phyloP scores from a whole-genome alignment of 179 eudicot genomes.

The Corrigiola litoralis region DNA sequence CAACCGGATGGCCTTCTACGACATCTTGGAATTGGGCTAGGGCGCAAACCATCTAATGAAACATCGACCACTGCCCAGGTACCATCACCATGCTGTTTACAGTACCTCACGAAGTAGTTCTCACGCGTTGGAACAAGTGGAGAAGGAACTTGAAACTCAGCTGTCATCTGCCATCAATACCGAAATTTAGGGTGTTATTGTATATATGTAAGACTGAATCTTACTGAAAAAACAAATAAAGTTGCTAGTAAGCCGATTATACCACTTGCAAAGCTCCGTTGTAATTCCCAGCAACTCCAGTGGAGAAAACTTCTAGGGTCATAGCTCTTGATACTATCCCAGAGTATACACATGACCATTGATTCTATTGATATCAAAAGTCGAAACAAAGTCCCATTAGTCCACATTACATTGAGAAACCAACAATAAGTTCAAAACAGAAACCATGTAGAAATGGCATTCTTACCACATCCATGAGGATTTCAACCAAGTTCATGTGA shows the following conservation, averaged over 20 bases:
- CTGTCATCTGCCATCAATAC: constrained; percentile 36
- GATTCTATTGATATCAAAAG: constrained; percentile 40
- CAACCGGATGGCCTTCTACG: constrained; percentile 64
- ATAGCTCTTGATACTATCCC: constrained; percentile 85
- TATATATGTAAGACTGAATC: background rate
- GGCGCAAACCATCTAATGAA: constrained; percentile 42
- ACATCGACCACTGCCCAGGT: constrained; percentile 59
- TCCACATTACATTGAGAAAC: background rate
- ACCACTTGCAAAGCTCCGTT: constrained; percentile 99
- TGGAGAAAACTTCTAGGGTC: constrained; percentile 80
- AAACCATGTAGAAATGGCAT: too few relatives aligned
- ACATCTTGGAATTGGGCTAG: constrained; percentile 41
- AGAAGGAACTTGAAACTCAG: constrained; percentile 61
- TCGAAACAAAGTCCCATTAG: background rate
- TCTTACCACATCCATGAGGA: constrained; percentile 90
- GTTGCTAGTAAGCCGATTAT: background rate
- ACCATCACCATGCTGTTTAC: constrained; percentile 50
- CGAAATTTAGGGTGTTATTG: background rate
- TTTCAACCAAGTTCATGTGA: constrained; percentile 82
- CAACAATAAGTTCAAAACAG: background rate
- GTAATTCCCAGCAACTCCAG: constrained; percentile 95
- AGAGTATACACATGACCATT: constrained; percentile 75
- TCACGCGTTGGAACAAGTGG: constrained; percentile 60
- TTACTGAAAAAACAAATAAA: background rate
- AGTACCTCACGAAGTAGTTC: constrained; percentile 50